Evolutionary conservation across 2,329 filamentous ascomycete genomes (phyloP).

Genomic region (Pseudocercospora musae): DNA sequence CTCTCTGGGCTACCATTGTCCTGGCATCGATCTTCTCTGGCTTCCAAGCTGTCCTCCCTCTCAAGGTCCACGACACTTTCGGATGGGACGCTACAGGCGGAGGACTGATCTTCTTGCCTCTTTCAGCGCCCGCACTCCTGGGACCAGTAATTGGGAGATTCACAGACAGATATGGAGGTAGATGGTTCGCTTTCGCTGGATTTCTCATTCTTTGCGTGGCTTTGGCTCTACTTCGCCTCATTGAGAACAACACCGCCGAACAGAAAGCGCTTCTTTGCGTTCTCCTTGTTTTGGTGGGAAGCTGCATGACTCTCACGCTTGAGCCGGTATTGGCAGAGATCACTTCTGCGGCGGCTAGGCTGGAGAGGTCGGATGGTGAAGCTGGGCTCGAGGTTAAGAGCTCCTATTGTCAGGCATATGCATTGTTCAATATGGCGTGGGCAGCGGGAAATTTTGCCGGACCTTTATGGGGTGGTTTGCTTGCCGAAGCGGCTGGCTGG

Average conservation of each 20-base stretch:
- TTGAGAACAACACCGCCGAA: conserved; percentile 9
- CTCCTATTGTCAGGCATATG: conserved; percentile 54
- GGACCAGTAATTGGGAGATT: conserved; percentile 24
- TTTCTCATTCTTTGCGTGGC: conserved; percentile 15
- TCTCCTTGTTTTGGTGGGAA: conserved; percentile 19
- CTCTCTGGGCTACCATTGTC: conserved; percentile 24
- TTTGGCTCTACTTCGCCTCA: conserved; percentile 19
- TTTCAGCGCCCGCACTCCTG: conserved; percentile 22
- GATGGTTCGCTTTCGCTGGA: conserved; percentile 21
- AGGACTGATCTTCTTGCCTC: conserved; percentile 27
- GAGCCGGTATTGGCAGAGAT: conserved; percentile 26
- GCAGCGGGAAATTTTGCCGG: conserved; percentile 23
- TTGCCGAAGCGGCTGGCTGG: conserved; percentile 28
- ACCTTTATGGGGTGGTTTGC: conserved; percentile 25
- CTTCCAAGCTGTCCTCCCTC: conserved; percentile 24
- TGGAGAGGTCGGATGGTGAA: conserved; percentile 11
- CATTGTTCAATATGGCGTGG: conserved; percentile 29
- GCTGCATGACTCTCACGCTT: conserved; percentile 19
- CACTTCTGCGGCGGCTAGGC: conserved; percentile 16
- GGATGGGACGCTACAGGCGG: conserved; percentile 20
- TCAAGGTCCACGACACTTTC: conserved; percentile 19
- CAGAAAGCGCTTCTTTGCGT: conserved; percentile 22
- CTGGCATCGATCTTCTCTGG: conserved; percentile 19
- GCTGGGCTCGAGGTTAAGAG: conserved; percentile 11
- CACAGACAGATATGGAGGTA: conserved; percentile 19